Percentiles rank a stretch among this genome's conserved stretches.
phyloP scores from a whole-genome alignment of 139 green algal species.

The Auxenochlorella protothecoides region DNA sequence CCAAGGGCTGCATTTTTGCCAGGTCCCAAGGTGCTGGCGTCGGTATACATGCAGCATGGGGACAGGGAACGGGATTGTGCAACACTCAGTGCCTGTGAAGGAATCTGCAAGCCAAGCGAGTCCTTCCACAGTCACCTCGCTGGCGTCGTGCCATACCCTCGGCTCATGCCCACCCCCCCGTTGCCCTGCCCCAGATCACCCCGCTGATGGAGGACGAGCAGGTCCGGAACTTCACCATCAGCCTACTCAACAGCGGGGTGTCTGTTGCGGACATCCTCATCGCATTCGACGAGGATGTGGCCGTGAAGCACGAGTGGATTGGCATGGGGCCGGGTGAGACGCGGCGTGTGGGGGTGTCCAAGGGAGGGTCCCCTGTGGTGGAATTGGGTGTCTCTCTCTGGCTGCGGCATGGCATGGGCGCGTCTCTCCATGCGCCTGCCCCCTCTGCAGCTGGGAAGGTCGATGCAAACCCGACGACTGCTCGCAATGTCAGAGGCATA shows the following conservation, averaged over 20 bases:
- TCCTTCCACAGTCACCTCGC: no score
- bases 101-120: no score
- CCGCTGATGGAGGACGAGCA: slow-evolving; percentile 16
- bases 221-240: slow-evolving; percentile 54
- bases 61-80: no score
- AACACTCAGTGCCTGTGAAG: no score
- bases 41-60: background rate
- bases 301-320: slow-evolving; percentile 62
- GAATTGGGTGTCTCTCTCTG: no score
- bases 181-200: slow-evolving; percentile 5
- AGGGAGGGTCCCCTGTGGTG: no score
- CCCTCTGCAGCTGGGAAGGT: background rate
- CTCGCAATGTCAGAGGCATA: background rate
- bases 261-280: slow-evolving; percentile 47
- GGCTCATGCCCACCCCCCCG: no score
- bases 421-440: background rate
- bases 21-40: background rate
- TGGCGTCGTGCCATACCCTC: no score
- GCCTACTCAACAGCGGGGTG: slow-evolving; percentile 58
- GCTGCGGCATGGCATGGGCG: background rate
- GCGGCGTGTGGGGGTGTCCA: background rate
- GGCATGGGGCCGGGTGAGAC: slow-evolving; percentile 43
- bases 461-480: background rate
- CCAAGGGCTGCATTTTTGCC: no score
- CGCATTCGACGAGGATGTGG: slow-evolving; percentile 53